Evolutionary conservation across 2,329 filamentous ascomycete species (phyloP), one percentile per base, ranked within the genome.

Genomic region (Teratosphaeria zuluensis): DNA sequence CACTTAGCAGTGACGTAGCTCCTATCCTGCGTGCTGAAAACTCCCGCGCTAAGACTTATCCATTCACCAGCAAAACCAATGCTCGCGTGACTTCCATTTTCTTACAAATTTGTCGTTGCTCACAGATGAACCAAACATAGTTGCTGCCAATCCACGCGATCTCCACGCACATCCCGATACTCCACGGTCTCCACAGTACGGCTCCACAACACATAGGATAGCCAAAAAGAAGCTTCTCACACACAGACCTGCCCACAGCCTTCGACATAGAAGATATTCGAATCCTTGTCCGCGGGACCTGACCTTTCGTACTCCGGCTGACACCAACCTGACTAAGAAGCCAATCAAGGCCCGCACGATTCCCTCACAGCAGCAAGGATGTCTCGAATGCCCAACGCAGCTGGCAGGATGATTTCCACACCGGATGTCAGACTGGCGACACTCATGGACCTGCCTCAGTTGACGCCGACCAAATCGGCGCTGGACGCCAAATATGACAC

Each of bases 401-500:
- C 33, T 24, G 54, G 11, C 7, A 46, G 42, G 46, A 57, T 57
- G 55, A 51, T 53, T 12, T 58, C 56, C 32, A 59, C 57, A 16
- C 57, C 57, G 9, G 57, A 59, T 52, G 54, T 59, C 19, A n/a
- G 58, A 21, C 31, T 59, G 16, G 54, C 55, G n/a, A 59, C 59
- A 19, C 48, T 58, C 14, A 56, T 59, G 56, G 59, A 61, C 33
- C 32, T 61, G 16, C 56, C 59, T 7, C 56, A 61, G 16, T 48
- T 60, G 51, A 58, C 48, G 19, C 58, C 58, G 53, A 51, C 60
- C 2, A 58, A 57, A 30, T 58, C 61, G 30, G 54, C 58, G 4
- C 14, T 60, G 16, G 58, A 59, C 31, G 56, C 62, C 38, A 60
- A 64, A 53, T 62, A 66, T 59, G 66, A 69, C 63, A 68, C 67